Percentiles rank a stretch among this genome's conserved stretches.
These are phyloP conservation scores for Daldinia concentrica DNA, from an alignment of 495 filamentous ascomycete genomes.

Conservation along the genomic window DNA sequence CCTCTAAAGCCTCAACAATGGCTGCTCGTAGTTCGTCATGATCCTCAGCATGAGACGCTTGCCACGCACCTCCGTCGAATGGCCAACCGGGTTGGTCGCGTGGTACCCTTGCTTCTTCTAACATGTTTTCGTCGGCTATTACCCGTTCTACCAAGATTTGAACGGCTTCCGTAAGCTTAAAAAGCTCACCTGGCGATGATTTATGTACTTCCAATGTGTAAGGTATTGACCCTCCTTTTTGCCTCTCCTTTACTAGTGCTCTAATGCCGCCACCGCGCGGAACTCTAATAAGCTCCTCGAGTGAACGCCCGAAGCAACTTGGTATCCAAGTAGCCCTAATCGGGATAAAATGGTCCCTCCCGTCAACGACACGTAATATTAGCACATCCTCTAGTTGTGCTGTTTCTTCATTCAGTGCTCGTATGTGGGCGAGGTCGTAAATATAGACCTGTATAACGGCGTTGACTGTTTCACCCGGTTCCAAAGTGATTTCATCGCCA, in stretches of 20 bases:
- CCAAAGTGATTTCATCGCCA: slow-evolving; percentile 51
- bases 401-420: slow-evolving; percentile 73
- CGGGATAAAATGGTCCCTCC: slow-evolving; percentile 91
- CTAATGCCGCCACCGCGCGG: slow-evolving; percentile 75
- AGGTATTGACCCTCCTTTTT: slow-evolving; percentile 51
- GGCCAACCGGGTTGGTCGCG: slow-evolving; percentile 74
- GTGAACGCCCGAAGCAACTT: slow-evolving; percentile 81
- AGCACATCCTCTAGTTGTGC: slow-evolving; percentile 82
- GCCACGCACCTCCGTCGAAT: slow-evolving; percentile 64
- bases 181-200: slow-evolving; percentile 79
- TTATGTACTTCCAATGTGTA: slow-evolving; percentile 56
- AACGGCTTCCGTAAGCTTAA: slow-evolving; percentile 84
- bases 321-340: slow-evolving; percentile 80
- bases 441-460: slow-evolving; percentile 73
- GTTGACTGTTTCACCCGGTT: slow-evolving; percentile 81
- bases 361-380: slow-evolving; percentile 84
- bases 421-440: slow-evolving; percentile 68
- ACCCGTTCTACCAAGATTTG: slow-evolving; percentile 77
- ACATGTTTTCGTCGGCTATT: slow-evolving; percentile 86
- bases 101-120: slow-evolving; percentile 67
- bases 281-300: slow-evolving; percentile 84
- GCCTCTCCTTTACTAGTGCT: slow-evolving; percentile 51
- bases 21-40: slow-evolving; percentile 46
- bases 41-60: slow-evolving; percentile 39
- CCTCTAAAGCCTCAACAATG: slow-evolving; percentile 75